These are phyloP conservation scores for Citrus sinensis DNA, from an alignment of 345 rosid genomes.

Conservation along the genomic window DVS_A1.0 CM039165.1:32853001-32853500, in stretches of 20 bases:
- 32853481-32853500: neutral
- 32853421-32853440: neutral
- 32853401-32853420: neutral
- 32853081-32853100: slow-evolving; percentile 8
- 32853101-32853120: slow-evolving; percentile 8
- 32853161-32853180: neutral
- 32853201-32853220: slow-evolving; percentile 18
- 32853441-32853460: neutral
- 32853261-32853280: neutral
- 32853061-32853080: slow-evolving; percentile 10
- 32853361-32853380: slow-evolving; percentile 14
- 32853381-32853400: neutral
- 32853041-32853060: neutral
- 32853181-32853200: slow-evolving; percentile 21
- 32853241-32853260: slow-evolving; percentile 21
- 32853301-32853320: slow-evolving; percentile 15
- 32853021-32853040: neutral
- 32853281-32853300: slow-evolving; percentile 11
- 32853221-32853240: slow-evolving; percentile 43
- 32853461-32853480: neutral
- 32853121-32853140: slow-evolving; percentile 33
- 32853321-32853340: neutral
- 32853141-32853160: neutral
- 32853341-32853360: neutral
- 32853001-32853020: neutral